Conservation (phyloP, 495 filamentous ascomycete species). For the Podospora pseudoanserina region DNA sequence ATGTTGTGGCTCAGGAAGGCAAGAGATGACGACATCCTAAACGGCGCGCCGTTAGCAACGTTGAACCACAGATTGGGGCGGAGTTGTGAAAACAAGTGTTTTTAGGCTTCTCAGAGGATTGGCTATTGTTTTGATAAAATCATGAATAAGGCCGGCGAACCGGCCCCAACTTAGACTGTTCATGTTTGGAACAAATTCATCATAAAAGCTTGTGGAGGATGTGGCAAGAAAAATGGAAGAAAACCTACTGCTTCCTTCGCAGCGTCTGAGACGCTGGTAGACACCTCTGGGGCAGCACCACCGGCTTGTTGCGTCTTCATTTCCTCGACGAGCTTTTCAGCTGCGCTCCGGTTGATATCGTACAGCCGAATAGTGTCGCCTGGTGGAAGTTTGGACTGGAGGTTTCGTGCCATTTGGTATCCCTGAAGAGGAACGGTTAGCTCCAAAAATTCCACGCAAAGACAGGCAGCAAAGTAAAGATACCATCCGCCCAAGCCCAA, state of each 20-base stretch:
- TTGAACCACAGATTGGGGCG: not conserved
- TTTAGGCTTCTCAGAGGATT: slow-evolving; percentile 31
- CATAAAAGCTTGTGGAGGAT: slow-evolving; percentile 31
- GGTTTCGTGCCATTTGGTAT: slow-evolving; percentile 84
- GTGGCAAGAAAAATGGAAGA: slow-evolving; percentile 9
- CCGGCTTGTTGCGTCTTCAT: slow-evolving; percentile 46
- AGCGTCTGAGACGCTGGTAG: slow-evolving; percentile 56
- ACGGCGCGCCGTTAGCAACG: slow-evolving; percentile 18
- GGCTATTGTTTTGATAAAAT: slow-evolving; percentile 48
- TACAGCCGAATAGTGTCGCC: slow-evolving; percentile 66
- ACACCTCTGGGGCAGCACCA: slow-evolving; percentile 54
- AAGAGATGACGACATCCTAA: slow-evolving; percentile 74
- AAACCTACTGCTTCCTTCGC: slow-evolving; percentile 69
- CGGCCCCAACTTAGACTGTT: slow-evolving; percentile 48
- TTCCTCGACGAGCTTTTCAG: slow-evolving; percentile 59
- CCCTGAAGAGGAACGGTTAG: slow-evolving; percentile 42
- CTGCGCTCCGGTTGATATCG: slow-evolving; percentile 66
- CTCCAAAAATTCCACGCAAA: not conserved
- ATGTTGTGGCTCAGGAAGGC: slow-evolving; percentile 75
- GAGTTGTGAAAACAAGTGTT: slow-evolving; percentile 1
- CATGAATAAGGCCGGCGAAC: slow-evolving; percentile 30
- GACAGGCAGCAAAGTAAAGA: slow-evolving; percentile 19
- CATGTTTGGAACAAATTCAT: slow-evolving; percentile 57
- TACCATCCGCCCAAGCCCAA: slow-evolving; percentile 87
- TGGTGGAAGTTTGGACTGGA: slow-evolving; percentile 69